Conservation (phyloP, 192 early-diverging fungal species). For the Cetraspora pellucida region DNA sequence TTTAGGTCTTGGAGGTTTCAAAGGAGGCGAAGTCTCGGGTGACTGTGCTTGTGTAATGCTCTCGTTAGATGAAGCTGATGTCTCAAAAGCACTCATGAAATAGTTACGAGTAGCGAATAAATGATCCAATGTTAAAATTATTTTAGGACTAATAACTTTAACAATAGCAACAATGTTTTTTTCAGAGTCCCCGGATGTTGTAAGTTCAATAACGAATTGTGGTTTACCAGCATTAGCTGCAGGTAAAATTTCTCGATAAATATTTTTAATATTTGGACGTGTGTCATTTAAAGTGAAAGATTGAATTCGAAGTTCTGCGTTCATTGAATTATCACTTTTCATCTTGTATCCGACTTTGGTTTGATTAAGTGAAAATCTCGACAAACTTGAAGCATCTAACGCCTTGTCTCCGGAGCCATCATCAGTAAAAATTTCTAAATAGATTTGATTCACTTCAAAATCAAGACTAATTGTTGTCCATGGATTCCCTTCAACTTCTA, state of each 20-base stretch:
- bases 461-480: slow-evolving; percentile 55
- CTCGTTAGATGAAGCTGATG: not conserved
- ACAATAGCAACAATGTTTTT: slow-evolving; percentile 63
- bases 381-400: slow-evolving; percentile 56
- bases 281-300: slow-evolving; percentile 82
- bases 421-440: slow-evolving; percentile 77
- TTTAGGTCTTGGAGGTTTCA: slow-evolving; percentile 19
- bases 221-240: slow-evolving; percentile 60
- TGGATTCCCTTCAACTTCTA: slow-evolving; percentile 24
- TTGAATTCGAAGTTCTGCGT: slow-evolving; percentile 68
- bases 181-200: slow-evolving; percentile 44
- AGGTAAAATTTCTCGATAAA: slow-evolving; percentile 85
- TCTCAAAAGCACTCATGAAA: slow-evolving; percentile 65
- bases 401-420: slow-evolving; percentile 55
- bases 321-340: slow-evolving; percentile 62
- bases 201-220: slow-evolving; percentile 59
- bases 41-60: slow-evolving; percentile 2
- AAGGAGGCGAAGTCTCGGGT: slow-evolving; percentile 20
- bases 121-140: slow-evolving; percentile 88
- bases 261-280: slow-evolving; percentile 68
- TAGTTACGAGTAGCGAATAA: slow-evolving; percentile 77
- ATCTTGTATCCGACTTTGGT: slow-evolving; percentile 58
- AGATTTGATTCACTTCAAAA: slow-evolving; percentile 70
- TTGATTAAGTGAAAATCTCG: slow-evolving; percentile 53
- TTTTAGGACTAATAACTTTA: slow-evolving; percentile 79